Evolutionary conservation across 352 stramenopile species (phyloP).

Genomic region (Phytophthora pini): DNA sequence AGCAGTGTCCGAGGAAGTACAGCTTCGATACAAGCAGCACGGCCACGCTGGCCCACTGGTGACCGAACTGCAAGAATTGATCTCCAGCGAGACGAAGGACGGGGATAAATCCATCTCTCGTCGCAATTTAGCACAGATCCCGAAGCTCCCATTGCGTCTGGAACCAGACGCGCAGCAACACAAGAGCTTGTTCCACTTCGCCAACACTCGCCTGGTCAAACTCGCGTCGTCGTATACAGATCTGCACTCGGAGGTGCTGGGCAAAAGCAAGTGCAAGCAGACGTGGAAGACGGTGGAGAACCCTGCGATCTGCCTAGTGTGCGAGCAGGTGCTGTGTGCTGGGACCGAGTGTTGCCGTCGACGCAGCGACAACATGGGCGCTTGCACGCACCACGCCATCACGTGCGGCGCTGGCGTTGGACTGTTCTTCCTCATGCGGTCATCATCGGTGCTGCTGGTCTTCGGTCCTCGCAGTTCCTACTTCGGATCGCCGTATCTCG

Average conservation of each 20-base stretch:
- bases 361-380: slow-evolving; percentile 69
- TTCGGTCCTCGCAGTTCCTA: slow-evolving; percentile 81
- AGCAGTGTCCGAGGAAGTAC: slow-evolving; percentile 51
- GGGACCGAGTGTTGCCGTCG: slow-evolving; percentile 84
- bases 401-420: slow-evolving; percentile 75
- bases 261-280: slow-evolving; percentile 76
- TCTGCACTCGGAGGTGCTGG: slow-evolving; percentile 73
- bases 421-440: slow-evolving; percentile 85
- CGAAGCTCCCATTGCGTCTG: slow-evolving; percentile 60
- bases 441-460: slow-evolving; percentile 78
- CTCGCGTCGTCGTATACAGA: slow-evolving; percentile 81
- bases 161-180: slow-evolving; percentile 43
- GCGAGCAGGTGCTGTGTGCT: slow-evolving; percentile 78
- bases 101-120: slow-evolving; percentile 34
- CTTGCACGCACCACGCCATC: slow-evolving; percentile 79
- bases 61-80: slow-evolving; percentile 41
- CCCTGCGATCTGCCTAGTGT: slow-evolving; percentile 81
- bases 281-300: slow-evolving; percentile 80
- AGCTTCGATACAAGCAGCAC: slow-evolving; percentile 62
- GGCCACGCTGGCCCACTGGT: slow-evolving; percentile 56
- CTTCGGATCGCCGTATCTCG: slow-evolving; percentile 86
- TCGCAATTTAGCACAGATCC: slow-evolving; percentile 60
- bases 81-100: slow-evolving; percentile 8
- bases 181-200: slow-evolving; percentile 58
- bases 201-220: slow-evolving; percentile 67